Base-by-base conservation (phyloP, 176 grass and related monocot species). In the Tillandsia fasciculata region DNA sequence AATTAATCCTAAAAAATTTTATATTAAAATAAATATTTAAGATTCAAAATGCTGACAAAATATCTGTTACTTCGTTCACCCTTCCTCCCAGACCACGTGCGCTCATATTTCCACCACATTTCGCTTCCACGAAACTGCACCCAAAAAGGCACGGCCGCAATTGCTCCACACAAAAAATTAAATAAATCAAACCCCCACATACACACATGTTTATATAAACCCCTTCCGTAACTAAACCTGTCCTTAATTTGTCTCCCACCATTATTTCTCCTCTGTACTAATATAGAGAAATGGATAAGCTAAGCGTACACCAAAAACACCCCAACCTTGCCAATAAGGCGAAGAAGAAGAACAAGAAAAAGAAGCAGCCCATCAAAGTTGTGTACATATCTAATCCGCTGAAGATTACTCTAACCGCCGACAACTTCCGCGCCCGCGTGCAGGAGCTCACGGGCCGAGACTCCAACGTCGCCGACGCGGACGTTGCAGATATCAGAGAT, bases 301-400 rank as follows among this genome's bases (percentile, higher is more conserved):
- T 74, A 24, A 80, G 64, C 53, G 78, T 80, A 58, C 56, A 73
- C 47, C 63, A 73, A 10, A 80, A 67, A 42, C 52, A 66, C 50
- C n/a, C 63, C 13, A 80, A 74, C 67, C 24, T 53, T 1, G 24
- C 64, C 15, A 2, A 9, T 23, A 53, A 70, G 33, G 2, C 56
- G 17, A 61, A 61, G 0, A 81, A 74, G 15, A 28, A 6, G 51
- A 68, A 63, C n/a, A 81, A 68, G 26, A 42, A 42, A 42, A 42
- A 42, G 33, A 81, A 81, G 78, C 64, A 73, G 53, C 78, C 78
- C 6, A 24, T 73, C 50, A 80, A 74, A 61, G 69, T 80, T 11
- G 78, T 80, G 9, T 68, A 80, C 63, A 80, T 80, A 58, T 80
- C 78, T 63, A 80, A 80, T 59, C 78, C 78, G 2, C n/a, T 80